Evolutionary conservation across 768 basidiomycete species (phyloP), one percentile per base, ranked within the genome.

Genomic region (Phlebiopsis gigantea): DNA sequence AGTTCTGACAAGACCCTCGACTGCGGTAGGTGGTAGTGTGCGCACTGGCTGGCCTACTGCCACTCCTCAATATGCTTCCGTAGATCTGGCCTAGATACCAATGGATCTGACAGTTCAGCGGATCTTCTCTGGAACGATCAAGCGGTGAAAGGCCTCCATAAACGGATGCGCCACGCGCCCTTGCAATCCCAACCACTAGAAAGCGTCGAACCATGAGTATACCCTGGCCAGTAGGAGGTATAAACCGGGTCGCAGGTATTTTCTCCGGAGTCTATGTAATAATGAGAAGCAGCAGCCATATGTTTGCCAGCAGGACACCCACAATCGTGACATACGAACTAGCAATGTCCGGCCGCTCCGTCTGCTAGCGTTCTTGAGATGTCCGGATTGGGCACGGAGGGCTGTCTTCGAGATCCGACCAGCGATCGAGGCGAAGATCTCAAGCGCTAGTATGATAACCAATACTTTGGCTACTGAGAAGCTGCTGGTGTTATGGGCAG

Each of bases 1-100:
- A 17, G 34, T 12, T 17, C 34, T 39, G 34, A 39, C 34, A 39
- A 39, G 17, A 12, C 8, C 2, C 12, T 9, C 8, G 34, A 39
- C 12, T 34, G 34, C 34, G 12, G 34, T 17, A 39, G 17, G 8
- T 3, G 34, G 17, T 4, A 39, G 12, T 39, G 8, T 9, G 34
- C 12, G n/a, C 12, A 39, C 34, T 10, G 34, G 17, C 34, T 17
- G 17, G 17, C 34, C 34, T 39, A 39, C 34, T 9, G 34, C 45
- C 14, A 28, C 19, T 28, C n/a, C 21, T 46, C 21, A 22, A 14
- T 41, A 25, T 7, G 34, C 22, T 41, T 43, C 44, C 46, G n/a
- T 43, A 52, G 49, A 57, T 51, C 24, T 14, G 28, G 19, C 25
- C 34, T 2, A 57, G 49, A 51, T 57, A 52, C 49, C 15, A 57